Evolutionary conservation across 306 rosid species (phyloP), one percentile per base, ranked within the genome.

Genomic region (Astragalus membranaceus): DNA sequence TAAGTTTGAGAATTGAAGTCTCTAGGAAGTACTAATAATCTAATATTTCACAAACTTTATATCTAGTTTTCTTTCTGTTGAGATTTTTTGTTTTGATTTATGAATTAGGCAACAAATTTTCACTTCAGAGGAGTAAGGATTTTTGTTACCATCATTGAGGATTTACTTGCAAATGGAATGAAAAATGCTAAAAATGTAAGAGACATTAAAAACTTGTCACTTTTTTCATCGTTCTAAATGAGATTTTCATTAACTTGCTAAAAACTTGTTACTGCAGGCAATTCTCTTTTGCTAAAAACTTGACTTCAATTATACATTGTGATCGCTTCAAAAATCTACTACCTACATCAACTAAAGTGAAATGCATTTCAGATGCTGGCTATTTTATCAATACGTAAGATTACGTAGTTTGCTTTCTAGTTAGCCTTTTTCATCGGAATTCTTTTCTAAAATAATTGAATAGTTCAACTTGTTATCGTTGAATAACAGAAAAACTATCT

Each of bases 291-390:
- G 95, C 96, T 39, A 95, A 96, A 49, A 96, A 92, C 81, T 83
- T 92, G 85, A 12, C 95, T 9, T 68, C 96, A 7, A 87, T 92
- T 72, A 70, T 92, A 81, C 85, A 87, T 17, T 92, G 98, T 60
- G 98, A 92, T 82, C 77, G 55, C 53, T 89, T 92, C 57, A 80
- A 67, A 48, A 14, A 85, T 70, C 80, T 89, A 4, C 30, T 92
- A 5, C 96, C 98, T 10, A 0, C 46, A 1, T 63, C 79, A 46
- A 35, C 94, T 52, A 92, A 72, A 67, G 96, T 86, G 37, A 92
- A 92, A 84, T 92, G 98, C 53, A 73, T 92, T 63, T 61, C 98
- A 54, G 96, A 92, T 77, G 98, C 98, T 50, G 98, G 98, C 58
- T 92, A 84, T 74, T 89, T 92, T 41, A 87, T 89, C 74, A 89